phyloP scores from a whole-genome alignment of 2,329 filamentous ascomycete species.

The Sporothrix protearum region DNA sequence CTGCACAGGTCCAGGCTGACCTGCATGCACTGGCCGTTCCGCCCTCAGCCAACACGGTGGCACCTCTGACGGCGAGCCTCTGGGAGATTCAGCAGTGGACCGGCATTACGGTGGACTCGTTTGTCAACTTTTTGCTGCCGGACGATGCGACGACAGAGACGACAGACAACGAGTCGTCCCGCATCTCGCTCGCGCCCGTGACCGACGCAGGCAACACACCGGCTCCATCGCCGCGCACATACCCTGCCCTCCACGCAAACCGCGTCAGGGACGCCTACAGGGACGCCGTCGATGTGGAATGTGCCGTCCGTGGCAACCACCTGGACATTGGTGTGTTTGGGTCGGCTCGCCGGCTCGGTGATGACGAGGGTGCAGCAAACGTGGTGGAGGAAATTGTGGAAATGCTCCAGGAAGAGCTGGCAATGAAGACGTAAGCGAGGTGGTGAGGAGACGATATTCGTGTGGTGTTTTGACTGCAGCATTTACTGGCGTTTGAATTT shows the following conservation, averaged over 20 bases:
- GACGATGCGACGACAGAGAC: background rate
- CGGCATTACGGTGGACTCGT: conserved; percentile 63
- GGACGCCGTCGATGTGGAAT: conserved; percentile 30
- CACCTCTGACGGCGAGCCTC: conserved; percentile 58
- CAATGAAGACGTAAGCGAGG: no score
- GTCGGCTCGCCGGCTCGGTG: conserved; percentile 17
- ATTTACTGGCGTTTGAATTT: no score
- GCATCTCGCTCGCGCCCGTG: conserved; percentile 7
- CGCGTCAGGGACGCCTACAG: conserved; percentile 34
- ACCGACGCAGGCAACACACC: background rate
- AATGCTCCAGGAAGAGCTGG: background rate
- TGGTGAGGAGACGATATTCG: no score
- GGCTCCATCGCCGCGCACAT: background rate
- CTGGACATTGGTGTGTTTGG: conserved; percentile 31
- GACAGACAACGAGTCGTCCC: background rate
- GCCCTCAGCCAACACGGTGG: conserved; percentile 37
- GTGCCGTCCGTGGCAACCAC: conserved; percentile 23
- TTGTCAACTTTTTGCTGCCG: conserved; percentile 74
- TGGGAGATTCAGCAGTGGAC: conserved; percentile 75
- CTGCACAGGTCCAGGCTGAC: conserved; percentile 63
- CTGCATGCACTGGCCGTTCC: conserved; percentile 56
- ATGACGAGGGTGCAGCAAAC: background rate
- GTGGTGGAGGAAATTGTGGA: background rate
- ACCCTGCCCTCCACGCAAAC: conserved; percentile 31
- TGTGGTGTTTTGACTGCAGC: no score